Evolutionary conservation across 768 basidiomycete genomes (phyloP), one percentile per base, ranked within the genome.

Genomic region (Pisolithus tinctorius): DNA sequence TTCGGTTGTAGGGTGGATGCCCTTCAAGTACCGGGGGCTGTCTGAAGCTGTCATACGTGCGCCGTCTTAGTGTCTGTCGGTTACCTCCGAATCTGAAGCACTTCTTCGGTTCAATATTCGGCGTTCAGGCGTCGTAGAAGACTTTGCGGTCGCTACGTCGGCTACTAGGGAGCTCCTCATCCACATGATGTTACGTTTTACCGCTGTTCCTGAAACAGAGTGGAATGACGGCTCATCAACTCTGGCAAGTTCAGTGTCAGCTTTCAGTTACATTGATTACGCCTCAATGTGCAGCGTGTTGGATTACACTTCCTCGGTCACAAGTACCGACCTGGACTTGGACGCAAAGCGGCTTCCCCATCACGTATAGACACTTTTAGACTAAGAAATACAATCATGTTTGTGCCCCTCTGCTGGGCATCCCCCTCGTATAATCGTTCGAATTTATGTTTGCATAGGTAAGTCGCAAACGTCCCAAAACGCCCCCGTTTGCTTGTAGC

Each of bases 271-370:
- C 50, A 69, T 70, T 10, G 58, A 66, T 43, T 88, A 84, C 58
- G 86, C 86, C 0, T 70, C 67, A n/a, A 67, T 82, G 31, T 85
- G 81, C 78, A 90, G 84, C 56, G 62, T 74, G 10, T 72, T 83
- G n/a, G 88, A 90, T 60, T 88, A 82, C 55, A 65, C 82, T 11
- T 74, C 90, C 52, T 88, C 89, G 0, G 84, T 87, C 17, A 75
- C 83, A 0, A 71, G 59, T 37, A 82, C 87, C 8, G 76, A 86
- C 60, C 76, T 72, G 1, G 41, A 48, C 7, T 45, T 83, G 7
- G 88, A 90, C 56, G 62, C 60, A 5, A 74, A 74, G 60, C 65
- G 60, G 31, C 63, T 75, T 3, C 65, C 71, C 1, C 68, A 77
- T 45, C 58, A 65, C 86, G 84, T 65, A 63, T 77, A 29, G 71